These are phyloP conservation scores for Blastobotrys petasosporus DNA, from an alignment of 1,139 yeast genomes.

Conservation along the genomic window DNA sequence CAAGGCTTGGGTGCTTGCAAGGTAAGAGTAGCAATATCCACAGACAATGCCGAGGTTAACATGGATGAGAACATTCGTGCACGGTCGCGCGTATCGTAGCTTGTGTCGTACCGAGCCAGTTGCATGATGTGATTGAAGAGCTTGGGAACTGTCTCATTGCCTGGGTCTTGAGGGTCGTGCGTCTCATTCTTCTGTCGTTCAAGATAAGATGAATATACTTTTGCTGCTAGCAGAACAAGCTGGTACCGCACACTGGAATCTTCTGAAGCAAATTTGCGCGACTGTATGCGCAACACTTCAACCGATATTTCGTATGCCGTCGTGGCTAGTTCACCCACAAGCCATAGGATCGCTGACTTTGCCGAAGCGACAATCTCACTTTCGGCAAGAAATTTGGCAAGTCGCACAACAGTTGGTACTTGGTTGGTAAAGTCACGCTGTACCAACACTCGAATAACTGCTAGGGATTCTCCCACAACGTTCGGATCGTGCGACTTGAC, in stretches of 20 bases:
- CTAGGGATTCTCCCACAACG: conserved; percentile 53
- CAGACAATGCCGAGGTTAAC: conserved; percentile 33
- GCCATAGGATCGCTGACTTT: conserved; percentile 82
- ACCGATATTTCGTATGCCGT: conserved; percentile 53
- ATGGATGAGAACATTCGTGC: conserved; percentile 65
- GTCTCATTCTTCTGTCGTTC: conserved; percentile 31
- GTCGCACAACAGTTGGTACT: conserved; percentile 38
- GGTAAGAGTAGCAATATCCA: conserved; percentile 61
- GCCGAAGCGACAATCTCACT: conserved; percentile 39
- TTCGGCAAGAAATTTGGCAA: conserved; percentile 31
- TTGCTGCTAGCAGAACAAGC: conserved; percentile 66
- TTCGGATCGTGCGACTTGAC: conserved; percentile 30
- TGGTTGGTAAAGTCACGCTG: conserved; percentile 52
- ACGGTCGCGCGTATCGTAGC: conserved; percentile 78
- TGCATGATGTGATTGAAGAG: conserved; percentile 55
- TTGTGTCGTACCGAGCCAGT: conserved; percentile 66
- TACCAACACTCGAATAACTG: conserved; percentile 64
- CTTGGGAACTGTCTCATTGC: conserved; percentile 44
- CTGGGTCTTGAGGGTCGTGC: conserved; percentile 9
- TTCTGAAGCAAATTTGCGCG: conserved; percentile 54
- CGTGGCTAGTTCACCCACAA: conserved; percentile 71
- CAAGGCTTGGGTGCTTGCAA: conserved; percentile 76
- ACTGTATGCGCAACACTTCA: conserved; percentile 61
- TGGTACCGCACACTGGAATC: conserved; percentile 61
- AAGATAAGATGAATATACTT: conserved; percentile 53